Evolutionary conservation across 495 filamentous ascomycete species (phyloP).

Genomic region (Podospora appendiculata): DNA sequence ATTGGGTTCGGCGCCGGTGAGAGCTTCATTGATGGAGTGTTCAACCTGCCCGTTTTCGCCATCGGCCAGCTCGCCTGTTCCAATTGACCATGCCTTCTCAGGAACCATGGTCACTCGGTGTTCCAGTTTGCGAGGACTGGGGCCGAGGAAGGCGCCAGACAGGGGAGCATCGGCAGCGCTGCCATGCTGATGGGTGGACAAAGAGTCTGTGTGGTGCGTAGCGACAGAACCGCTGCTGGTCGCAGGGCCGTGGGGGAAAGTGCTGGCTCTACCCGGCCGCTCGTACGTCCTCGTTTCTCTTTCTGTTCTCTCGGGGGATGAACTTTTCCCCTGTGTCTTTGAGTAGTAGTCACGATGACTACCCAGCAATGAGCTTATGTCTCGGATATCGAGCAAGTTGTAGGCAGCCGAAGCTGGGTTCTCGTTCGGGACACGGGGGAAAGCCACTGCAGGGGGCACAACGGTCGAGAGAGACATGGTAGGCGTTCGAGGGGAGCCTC

Average conservation of each 20-base stretch:
- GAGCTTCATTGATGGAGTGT: slow-evolving; percentile 73
- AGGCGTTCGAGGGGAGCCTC: slow-evolving; percentile 12
- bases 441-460: slow-evolving; percentile 10
- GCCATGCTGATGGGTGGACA: slow-evolving; percentile 7
- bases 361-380: slow-evolving; percentile 29
- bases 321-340: slow-evolving; percentile 23
- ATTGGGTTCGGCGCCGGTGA: slow-evolving; percentile 69
- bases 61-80: slow-evolving; percentile 29
- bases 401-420: slow-evolving; percentile 5
- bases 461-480: slow-evolving; percentile 14
- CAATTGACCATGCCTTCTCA: slow-evolving; percentile 52
- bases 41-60: slow-evolving; percentile 55
- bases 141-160: slow-evolving; percentile 27
- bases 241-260: slow-evolving; percentile 6
- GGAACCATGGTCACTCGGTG: slow-evolving; percentile 33
- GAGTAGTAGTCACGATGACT: slow-evolving; percentile 28
- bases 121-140: slow-evolving; percentile 37
- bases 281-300: slow-evolving; percentile 22
- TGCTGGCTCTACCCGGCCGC: slow-evolving; percentile 1
- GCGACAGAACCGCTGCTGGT: slow-evolving; percentile 7
- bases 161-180: slow-evolving; percentile 13
- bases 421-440: slow-evolving; percentile 5
- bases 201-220: slow-evolving; percentile 9
- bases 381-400: slow-evolving; percentile 19
- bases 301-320: slow-evolving; percentile 35